phyloP scores from a whole-genome alignment of 176 grass and related monocot species.

The Paspalum vaginatum region DNA sequence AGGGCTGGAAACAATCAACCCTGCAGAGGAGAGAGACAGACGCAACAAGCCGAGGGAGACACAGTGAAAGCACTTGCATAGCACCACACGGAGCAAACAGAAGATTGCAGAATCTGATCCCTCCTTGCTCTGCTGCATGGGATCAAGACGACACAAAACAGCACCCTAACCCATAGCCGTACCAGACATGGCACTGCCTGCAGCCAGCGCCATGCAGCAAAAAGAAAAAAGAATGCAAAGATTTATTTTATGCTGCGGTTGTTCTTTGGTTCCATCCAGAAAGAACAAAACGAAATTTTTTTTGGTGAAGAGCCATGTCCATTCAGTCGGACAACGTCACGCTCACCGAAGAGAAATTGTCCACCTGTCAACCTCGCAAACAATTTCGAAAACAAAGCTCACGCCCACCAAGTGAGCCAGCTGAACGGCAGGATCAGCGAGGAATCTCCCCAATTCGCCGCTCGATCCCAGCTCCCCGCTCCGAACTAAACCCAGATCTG shows the following conservation, averaged over 20 bases:
- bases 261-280: not conserved
- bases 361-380: not conserved
- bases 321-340: not conserved
- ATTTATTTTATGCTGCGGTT: too few species aligned
- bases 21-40: slow-evolving; percentile 24
- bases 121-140: slow-evolving; percentile 22
- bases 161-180: slow-evolving; percentile 3
- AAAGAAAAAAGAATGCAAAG: not conserved
- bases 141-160: slow-evolving; percentile 33
- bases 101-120: slow-evolving; percentile 33
- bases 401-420: not conserved
- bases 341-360: not conserved
- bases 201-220: slow-evolving; percentile 4
- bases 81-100: slow-evolving; percentile 29
- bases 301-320: not conserved
- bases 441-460: not conserved
- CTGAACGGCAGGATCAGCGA: not conserved
- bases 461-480: not conserved
- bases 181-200: not conserved
- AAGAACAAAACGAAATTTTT: slow-evolving; percentile 1
- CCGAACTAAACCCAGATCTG: slow-evolving; percentile 45
- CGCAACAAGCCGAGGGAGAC: slow-evolving; percentile 32
- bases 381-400: slow-evolving; percentile 18
- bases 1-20: slow-evolving; percentile 21
- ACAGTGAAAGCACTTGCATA: slow-evolving; percentile 34